These are phyloP conservation scores for Pseudisothecium myosuroides DNA, from an alignment of 225 moss, liverwort and hornwort genomes.

Conservation along the genomic window DNA sequence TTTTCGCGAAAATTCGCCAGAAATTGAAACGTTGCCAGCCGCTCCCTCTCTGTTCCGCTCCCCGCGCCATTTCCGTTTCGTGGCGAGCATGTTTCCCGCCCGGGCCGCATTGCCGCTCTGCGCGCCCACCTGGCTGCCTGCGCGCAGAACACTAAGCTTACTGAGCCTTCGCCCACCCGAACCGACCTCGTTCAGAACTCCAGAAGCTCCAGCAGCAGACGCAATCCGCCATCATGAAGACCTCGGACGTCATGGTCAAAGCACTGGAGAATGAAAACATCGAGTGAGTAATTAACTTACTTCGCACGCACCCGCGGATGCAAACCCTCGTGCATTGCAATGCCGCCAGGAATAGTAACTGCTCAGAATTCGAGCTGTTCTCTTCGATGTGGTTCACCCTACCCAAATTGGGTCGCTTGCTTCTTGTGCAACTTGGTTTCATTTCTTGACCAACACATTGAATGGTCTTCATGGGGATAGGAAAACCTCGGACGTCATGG, in stretches of 20 bases:
- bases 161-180: neutral
- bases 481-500: neutral
- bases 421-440: neutral
- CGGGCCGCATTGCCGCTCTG: neutral
- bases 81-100: neutral
- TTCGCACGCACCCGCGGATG: neutral
- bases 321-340: neutral
- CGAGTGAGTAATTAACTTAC: too few species aligned
- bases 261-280: conserved; percentile 46
- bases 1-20: neutral
- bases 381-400: neutral
- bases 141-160: neutral
- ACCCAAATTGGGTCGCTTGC: neutral
- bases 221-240: conserved; percentile 4
- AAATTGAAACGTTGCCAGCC: neutral
- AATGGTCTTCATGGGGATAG: neutral
- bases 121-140: neutral
- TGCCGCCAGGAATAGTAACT: neutral
- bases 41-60: neutral
- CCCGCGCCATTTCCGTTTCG: neutral
- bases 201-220: neutral
- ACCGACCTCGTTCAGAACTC: neutral
- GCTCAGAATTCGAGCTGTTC: neutral
- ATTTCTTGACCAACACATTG: neutral
- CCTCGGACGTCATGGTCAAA: conserved; percentile 29